These are phyloP conservation scores for Trypanosoma theileri DNA, from an alignment of 208 protist genomes.

Conservation along the genomic window DNA sequence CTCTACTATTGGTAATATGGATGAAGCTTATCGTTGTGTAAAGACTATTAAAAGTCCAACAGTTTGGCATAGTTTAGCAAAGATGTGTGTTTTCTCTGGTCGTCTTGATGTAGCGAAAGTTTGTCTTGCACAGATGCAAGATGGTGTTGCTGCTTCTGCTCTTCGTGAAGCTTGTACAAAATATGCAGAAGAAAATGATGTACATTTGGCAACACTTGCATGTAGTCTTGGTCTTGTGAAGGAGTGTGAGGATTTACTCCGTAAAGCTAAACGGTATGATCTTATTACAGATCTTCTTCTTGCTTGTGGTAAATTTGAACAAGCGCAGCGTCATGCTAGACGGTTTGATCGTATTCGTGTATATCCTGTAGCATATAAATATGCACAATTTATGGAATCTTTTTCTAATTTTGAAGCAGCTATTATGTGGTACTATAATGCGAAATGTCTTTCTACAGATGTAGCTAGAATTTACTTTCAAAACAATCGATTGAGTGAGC, in stretches of 20 bases:
- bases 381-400: slow-evolving; percentile 94
- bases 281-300: slow-evolving; percentile 93
- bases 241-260: slow-evolving; percentile 88
- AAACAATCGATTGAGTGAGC: slow-evolving; percentile 72
- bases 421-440: slow-evolving; percentile 92
- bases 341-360: slow-evolving; percentile 93
- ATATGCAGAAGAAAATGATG: slow-evolving; percentile 83
- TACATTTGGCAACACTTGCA: slow-evolving; percentile 93
- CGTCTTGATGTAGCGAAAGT: slow-evolving; percentile 94
- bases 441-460: slow-evolving; percentile 86
- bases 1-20: slow-evolving; percentile 96
- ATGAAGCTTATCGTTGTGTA: slow-evolving; percentile 96
- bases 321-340: slow-evolving; percentile 89
- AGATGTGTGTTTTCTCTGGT: slow-evolving; percentile 94
- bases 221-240: slow-evolving; percentile 93
- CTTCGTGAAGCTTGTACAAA: slow-evolving; percentile 84
- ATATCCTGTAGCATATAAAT: slow-evolving; percentile 91
- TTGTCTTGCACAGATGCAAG: slow-evolving; percentile 94
- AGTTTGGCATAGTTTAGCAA: slow-evolving; percentile 95
- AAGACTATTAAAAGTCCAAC: slow-evolving; percentile 92
- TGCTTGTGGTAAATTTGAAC: slow-evolving; percentile 93
- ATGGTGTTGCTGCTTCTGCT: slow-evolving; percentile 87
- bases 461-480: slow-evolving; percentile 94
- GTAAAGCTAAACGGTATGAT: slow-evolving; percentile 87
- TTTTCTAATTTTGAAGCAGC: slow-evolving; percentile 91